Conservation (phyloP, 306 rosid species). For the Lagenaria siceraria region DNA sequence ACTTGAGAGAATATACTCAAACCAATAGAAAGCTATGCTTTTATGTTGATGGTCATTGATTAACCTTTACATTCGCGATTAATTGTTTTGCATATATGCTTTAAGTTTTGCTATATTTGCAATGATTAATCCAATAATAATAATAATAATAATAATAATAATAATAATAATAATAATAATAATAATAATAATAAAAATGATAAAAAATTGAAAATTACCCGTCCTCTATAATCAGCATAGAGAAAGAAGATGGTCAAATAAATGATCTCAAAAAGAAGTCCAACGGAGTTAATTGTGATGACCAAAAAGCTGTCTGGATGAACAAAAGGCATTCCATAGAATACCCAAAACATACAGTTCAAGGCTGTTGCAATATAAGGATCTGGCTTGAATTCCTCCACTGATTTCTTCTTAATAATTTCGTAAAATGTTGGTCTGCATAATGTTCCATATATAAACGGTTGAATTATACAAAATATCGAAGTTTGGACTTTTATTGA, state of each 20-base stretch:
- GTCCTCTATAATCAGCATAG: constrained; percentile 28
- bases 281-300: constrained; percentile 42
- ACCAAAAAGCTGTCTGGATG: constrained; percentile 55
- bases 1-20: no score
- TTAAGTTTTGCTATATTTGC: no score
- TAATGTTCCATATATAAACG: neutral
- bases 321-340: constrained; percentile 68
- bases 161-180: no score
- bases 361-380: constrained; percentile 51
- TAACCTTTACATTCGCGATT: no score
- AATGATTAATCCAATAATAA: no score
- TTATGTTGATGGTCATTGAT: no score
- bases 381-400: constrained; percentile 49
- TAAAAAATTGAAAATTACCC: constrained; percentile 18
- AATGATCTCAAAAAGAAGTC: constrained; percentile 36
- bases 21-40: no score
- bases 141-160: no score
- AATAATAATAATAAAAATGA: no score
- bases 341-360: constrained; percentile 61
- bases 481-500: no score
- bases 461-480: no score
- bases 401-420: constrained; percentile 42
- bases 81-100: no score
- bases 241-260: constrained; percentile 35
- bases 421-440: constrained; percentile 51